Percentiles rank a stretch among this genome's conserved stretches.
phyloP scores from a whole-genome alignment of 768 basidiomycete species.

The Pulveroboletus sp. region DNA sequence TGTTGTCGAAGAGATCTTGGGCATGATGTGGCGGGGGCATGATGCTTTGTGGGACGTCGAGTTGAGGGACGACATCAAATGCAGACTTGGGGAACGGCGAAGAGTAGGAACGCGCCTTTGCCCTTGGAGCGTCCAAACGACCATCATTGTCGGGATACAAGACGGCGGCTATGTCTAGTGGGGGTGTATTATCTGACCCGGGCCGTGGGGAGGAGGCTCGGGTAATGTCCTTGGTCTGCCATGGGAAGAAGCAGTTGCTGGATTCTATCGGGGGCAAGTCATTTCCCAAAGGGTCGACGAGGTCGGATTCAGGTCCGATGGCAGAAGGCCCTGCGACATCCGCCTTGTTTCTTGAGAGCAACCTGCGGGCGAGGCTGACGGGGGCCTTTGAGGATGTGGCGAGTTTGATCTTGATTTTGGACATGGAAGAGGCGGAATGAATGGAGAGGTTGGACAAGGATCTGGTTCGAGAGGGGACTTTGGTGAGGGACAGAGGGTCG shows the following conservation, averaged over 20 bases:
- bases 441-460: conserved; percentile 57
- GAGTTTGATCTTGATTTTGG: conserved; percentile 47
- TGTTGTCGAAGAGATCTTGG: conserved; percentile 65
- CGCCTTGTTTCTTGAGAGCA: conserved; percentile 45
- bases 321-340: conserved; percentile 15
- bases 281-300: conserved; percentile 8
- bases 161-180: conserved; percentile 4
- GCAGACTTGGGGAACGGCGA: conserved; percentile 60
- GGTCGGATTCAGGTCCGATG: conserved; percentile 3
- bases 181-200: conserved; percentile 8
- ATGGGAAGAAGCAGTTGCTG: conserved; percentile 41
- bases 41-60: conserved; percentile 47
- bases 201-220: conserved; percentile 10
- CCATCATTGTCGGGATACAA: conserved; percentile 17
- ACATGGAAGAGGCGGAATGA: conserved; percentile 45
- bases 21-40: conserved; percentile 42
- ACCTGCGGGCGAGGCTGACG: conserved; percentile 54
- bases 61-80: conserved; percentile 54
- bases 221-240: conserved; percentile 36
- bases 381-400: conserved; percentile 40
- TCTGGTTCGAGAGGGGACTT: conserved; percentile 45
- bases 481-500: conserved; percentile 15
- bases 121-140: conserved; percentile 33
- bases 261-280: conserved; percentile 26
- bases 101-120: conserved; percentile 62